Evolutionary conservation across 2,329 filamentous ascomycete genomes (phyloP), one percentile per base, ranked within the genome.

Genomic region (Raffaelea albimanens): DNA sequence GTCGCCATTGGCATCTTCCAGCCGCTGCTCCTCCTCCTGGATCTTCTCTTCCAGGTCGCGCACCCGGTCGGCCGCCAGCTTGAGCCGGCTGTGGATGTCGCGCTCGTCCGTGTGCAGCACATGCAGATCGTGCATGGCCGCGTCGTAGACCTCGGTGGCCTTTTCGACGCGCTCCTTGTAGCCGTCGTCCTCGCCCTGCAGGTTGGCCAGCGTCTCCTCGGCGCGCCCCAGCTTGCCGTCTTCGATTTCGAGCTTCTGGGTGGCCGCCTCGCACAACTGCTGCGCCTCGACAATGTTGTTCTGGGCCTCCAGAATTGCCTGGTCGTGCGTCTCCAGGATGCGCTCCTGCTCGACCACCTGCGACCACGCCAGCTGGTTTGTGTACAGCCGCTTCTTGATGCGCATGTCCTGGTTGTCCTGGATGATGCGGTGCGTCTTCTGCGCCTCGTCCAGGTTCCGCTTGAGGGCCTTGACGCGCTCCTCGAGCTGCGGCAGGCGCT

Each of bases 321-420:
- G 57, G 38, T 70, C 61, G 4, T 63, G 56, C 8, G 57, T 55
- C 20, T 55, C 60, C 0, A 82, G 59, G 3, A 66, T 58, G 33
- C 63, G 67, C 63, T 97, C 91, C 61, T 86, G 75, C 48, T 87
- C 81, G 43, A 82, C 77, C 1, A 97, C 89, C 59, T 94, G 87
- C 21, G 81, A 78, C 93, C 93, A 98, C n/a, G 85, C 82, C 52
- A 87, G 70, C 65, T 94, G 84, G 18, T 76, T 72, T 40, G 72
- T 67, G 40, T 85, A 70, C 21, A 77, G 70, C 31, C 71, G 71
- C 42, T 80, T 72, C 49, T 78, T 79, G 19, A 72, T 69, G 33
- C 80, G 75, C 56, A 94, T 73, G 14, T 73, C 72, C 42, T 82
- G 71, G 47, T 86, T 82, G 51, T 82, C 80, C 46, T 83, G 75